Base-by-base conservation (phyloP, 176 grass and related monocot genomes). In the Musa beccarii region DNA sequence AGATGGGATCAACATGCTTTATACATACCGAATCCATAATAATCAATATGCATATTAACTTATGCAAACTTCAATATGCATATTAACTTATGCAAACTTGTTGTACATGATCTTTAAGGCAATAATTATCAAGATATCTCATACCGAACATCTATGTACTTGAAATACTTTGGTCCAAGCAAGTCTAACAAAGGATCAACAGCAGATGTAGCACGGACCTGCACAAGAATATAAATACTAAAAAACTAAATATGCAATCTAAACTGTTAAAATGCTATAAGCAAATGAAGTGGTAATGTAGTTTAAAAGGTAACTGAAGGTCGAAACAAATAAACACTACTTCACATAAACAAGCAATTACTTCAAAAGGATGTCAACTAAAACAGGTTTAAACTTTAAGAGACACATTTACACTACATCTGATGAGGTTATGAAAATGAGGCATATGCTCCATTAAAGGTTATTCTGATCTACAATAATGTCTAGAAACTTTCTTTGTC, bases 141-240 rank as follows among this genome's bases (percentile, higher is more conserved):
- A 9, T 93, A 98, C 94, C 94, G 78, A 85, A 93, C 86, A 91
- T 98, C 94, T 52, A 83, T 51, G 61, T 91, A 93, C 49, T 85
- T 91, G 43, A 93, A 89, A 82, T 84, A 84, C 72, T 93, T 98
- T 22, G 78, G 52, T 53, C 56, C 85, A 84, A 98, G 84, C 84
- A 93, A 80, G 26, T 91, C 87, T 78, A 93, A 28, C 77, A 98
- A 82, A 64, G 66, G 69, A 72, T 91, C 84, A 74, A 87, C 61
- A 0, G 84, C 51, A 69, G 85, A 71, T 24, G 82, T 69, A 85
- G 88, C 54, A 74, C 81, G 72, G 68, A 91, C 78, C 90, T 98
- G 82, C 61, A 89, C 5, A 75, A 23, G 62, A 76, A 53, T 23
- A 63, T 50, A 17, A 10, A 62, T 69, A 77, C 66, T 24, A 65